phyloP scores from a whole-genome alignment of 352 stramenopile species.

The Phytophthora constricta region DNA sequence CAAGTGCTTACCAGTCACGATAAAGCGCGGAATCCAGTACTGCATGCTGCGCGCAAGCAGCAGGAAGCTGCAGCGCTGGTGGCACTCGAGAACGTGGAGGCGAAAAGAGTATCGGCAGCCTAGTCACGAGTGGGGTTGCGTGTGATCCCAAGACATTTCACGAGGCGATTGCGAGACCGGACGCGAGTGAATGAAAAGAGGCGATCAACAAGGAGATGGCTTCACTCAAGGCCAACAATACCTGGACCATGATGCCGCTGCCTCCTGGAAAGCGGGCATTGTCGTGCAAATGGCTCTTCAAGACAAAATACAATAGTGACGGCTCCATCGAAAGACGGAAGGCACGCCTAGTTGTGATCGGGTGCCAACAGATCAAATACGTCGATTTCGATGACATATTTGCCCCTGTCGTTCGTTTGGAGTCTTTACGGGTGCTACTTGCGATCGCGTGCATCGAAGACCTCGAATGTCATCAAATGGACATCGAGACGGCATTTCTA shows the following conservation, averaged over 20 bases:
- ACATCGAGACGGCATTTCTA: slow-evolving; percentile 30
- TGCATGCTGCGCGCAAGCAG: too few species aligned
- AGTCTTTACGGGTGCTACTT: slow-evolving; percentile 1
- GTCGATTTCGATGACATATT: neutral
- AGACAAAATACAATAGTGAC: slow-evolving; percentile 19
- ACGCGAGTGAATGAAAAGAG: slow-evolving; percentile 20
- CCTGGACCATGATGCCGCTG: slow-evolving; percentile 17
- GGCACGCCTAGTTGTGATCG: neutral
- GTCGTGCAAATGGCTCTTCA: slow-evolving; percentile 15
- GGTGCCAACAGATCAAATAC: neutral
- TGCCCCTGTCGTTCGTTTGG: too few species aligned
- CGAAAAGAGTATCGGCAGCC: too few species aligned
- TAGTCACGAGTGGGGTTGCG: too few species aligned
- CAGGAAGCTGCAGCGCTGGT: too few species aligned
- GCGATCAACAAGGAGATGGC: slow-evolving; percentile 14
- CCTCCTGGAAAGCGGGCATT: slow-evolving; percentile 9
- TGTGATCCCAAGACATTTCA: too few species aligned
- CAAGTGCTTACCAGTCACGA: too few species aligned
- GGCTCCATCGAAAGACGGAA: slow-evolving; percentile 15
- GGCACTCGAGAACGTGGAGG: too few species aligned
- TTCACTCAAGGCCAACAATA: slow-evolving; percentile 20
- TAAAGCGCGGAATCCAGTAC: too few species aligned
- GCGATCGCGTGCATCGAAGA: neutral
- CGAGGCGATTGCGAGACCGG: slow-evolving; percentile 21
- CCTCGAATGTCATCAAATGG: slow-evolving; percentile 25